A percentile compares a stretch with the other conserved stretches of the same genome.
phyloP scores from a whole-genome alignment of 371 early-diverging fungal genomes.

The Mucor racemosus region DNA sequence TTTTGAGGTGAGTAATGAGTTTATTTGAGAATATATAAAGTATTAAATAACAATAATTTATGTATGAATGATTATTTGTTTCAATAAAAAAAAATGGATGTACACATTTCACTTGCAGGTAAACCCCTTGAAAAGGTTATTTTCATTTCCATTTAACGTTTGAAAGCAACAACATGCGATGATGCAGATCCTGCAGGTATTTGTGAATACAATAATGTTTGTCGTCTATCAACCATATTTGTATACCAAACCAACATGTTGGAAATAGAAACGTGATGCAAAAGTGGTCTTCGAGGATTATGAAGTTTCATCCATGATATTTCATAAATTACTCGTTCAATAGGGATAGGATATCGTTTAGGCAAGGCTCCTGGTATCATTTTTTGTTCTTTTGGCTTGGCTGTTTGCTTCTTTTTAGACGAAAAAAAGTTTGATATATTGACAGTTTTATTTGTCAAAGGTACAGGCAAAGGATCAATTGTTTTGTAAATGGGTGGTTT shows the following conservation, averaged over 20 bases:
- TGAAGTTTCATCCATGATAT: not conserved
- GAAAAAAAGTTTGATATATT: not conserved
- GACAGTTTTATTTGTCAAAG: conserved; percentile 1
- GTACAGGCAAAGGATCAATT: not conserved
- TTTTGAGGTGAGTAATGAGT: no score
- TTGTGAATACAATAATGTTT: not conserved
- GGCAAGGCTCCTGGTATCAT: not conserved
- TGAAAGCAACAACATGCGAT: not conserved
- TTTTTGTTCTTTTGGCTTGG: conserved; percentile 1
- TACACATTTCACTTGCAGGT: no score
- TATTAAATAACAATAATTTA: no score
- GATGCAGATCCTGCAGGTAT: conserved; percentile 4
- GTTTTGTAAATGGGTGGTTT: not conserved
- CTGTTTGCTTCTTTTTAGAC: not conserved
- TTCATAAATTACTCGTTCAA: not conserved
- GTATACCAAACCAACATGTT: not conserved
- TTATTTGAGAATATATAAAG: no score
- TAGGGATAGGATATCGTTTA: conserved; percentile 6
- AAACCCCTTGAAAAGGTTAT: no score
- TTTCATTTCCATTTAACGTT: no score
- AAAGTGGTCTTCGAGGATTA: not conserved
- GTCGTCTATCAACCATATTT: not conserved
- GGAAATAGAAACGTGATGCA: not conserved
- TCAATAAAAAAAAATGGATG: no score
- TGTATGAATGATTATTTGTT: no score